Conservation (phyloP, 2,329 filamentous ascomycete genomes). For the Penicillium expansum region DNA sequence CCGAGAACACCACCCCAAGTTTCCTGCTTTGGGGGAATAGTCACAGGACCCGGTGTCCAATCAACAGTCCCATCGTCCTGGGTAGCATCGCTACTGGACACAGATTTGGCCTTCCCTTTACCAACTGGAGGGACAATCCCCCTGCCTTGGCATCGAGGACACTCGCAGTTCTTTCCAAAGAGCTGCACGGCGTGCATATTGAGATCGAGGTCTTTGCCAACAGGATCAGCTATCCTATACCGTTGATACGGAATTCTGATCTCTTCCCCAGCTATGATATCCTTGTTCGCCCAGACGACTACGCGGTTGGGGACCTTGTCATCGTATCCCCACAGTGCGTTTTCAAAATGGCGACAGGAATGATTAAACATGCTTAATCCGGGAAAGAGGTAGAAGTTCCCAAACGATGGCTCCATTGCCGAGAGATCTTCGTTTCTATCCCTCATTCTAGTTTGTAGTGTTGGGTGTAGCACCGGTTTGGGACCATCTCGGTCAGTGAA, state of each 20-base stretch:
- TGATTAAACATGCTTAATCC: conserved; percentile 36
- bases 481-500: conserved; percentile 2
- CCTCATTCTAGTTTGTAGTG: conserved; percentile 9
- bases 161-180: conserved; percentile 19
- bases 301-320: conserved; percentile 29
- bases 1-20: background rate
- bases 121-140: background rate
- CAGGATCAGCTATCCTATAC: background rate
- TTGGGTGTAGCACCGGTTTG: conserved; percentile 10
- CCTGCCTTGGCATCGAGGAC: background rate
- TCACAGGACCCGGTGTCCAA: background rate
- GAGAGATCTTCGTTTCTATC: background rate
- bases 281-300: conserved; percentile 26
- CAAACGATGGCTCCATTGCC: conserved; percentile 24
- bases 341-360: conserved; percentile 18
- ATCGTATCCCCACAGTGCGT: conserved; percentile 34
- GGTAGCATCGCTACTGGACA: background rate
- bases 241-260: conserved; percentile 25
- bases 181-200: conserved; percentile 10
- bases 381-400: conserved; percentile 33
- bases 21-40: background rate
- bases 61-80: background rate
- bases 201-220: background rate
- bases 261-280: conserved; percentile 28
- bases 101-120: background rate